Evolutionary conservation across 2,329 filamentous ascomycete species (phyloP).

Genomic region (Didymella pomorum): DNA sequence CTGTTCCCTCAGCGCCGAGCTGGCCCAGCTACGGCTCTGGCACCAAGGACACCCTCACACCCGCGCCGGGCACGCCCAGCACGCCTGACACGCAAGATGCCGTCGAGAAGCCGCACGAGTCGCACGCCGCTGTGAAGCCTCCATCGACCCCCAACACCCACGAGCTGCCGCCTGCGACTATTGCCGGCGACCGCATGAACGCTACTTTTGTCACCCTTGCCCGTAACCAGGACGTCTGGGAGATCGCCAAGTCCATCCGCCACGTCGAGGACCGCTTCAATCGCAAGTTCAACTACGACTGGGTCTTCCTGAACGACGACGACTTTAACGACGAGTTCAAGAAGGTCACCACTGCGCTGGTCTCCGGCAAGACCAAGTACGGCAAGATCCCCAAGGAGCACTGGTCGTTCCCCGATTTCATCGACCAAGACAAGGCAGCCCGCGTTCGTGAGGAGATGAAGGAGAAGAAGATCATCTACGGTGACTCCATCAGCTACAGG

Average conservation of each 20-base stretch:
- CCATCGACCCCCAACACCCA: constrained; percentile 47
- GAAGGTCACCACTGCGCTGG: constrained; percentile 84
- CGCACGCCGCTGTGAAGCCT: constrained; percentile 26
- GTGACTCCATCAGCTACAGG: constrained; percentile 93
- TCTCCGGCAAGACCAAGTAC: constrained; percentile 93
- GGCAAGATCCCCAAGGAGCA: constrained; percentile 89
- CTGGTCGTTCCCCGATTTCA: constrained; percentile 96
- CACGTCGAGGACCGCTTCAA: constrained; percentile 99
- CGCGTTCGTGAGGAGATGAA: constrained; percentile 95
- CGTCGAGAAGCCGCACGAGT: constrained; percentile 18
- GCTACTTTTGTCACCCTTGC: constrained; percentile 97
- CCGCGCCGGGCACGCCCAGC: constrained; percentile 20
- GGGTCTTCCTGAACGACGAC: constrained; percentile 98
- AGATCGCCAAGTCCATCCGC: constrained; percentile 93
- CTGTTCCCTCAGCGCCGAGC: constrained; percentile 46
- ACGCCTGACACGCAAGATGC: constrained; percentile 23
- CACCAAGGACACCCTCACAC: constrained; percentile 29
- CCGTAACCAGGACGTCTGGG: constrained; percentile 93
- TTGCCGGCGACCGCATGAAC: constrained; percentile 81
- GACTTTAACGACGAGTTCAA: constrained; percentile 94
- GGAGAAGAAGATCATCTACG: constrained; percentile 95
- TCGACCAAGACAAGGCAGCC: constrained; percentile 91
- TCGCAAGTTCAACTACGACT: constrained; percentile 94
- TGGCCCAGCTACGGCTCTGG: constrained; percentile 41
- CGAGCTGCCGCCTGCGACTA: constrained; percentile 54